phyloP scores from a whole-genome alignment of 179 eudicot species.

The Beta macrorhiza region DNA sequence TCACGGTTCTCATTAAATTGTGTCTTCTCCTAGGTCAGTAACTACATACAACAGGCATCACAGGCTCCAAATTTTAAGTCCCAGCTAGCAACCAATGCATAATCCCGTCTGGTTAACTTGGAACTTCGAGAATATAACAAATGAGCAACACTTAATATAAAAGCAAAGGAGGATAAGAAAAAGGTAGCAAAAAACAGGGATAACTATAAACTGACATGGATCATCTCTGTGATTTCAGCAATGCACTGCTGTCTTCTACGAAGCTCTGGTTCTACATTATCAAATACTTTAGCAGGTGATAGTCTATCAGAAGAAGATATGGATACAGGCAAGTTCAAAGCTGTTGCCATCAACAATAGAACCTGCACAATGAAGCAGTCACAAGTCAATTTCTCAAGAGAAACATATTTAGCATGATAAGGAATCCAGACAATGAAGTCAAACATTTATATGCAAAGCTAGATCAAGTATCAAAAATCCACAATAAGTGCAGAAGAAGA shows the following conservation, averaged over 20 bases:
- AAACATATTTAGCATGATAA: neutral
- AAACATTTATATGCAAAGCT: neutral
- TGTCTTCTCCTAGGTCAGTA: neutral
- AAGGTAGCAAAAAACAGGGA: neutral
- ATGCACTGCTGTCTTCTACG: constrained; percentile 79
- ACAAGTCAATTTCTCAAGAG: neutral
- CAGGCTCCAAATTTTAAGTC: neutral
- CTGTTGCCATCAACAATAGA: constrained; percentile 87
- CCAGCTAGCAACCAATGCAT: neutral
- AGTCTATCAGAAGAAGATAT: constrained; percentile 37
- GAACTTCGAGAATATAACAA: neutral
- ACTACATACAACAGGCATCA: neutral
- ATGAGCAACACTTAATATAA: constrained; percentile 1
- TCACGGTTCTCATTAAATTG: neutral
- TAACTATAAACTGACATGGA: constrained; percentile 58
- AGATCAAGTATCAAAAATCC: neutral
- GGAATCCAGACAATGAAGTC: neutral
- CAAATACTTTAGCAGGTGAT: constrained; percentile 38
- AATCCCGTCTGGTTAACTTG: neutral
- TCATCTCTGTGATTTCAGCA: constrained; percentile 97
- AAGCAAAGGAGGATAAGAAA: neutral
- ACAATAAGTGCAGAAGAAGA: neutral
- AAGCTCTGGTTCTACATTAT: constrained; percentile 51
- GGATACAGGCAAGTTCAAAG: constrained; percentile 56
- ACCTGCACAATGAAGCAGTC: constrained; percentile 49